phyloP scores from a whole-genome alignment of 768 basidiomycete genomes.

The Lactarius indigo region DNA sequence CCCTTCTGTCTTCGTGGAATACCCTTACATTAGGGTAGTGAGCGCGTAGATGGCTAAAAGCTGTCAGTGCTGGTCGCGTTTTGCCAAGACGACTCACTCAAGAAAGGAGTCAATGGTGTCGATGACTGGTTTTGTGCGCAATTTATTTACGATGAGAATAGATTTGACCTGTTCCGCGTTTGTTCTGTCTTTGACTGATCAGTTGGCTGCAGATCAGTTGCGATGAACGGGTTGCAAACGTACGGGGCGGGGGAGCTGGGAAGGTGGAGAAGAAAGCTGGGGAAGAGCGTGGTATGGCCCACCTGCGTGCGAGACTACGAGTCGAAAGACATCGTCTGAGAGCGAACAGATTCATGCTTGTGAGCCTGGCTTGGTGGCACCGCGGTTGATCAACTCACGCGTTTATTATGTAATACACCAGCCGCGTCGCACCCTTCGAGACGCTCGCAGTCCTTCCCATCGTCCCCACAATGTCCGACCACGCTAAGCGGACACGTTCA shows the following conservation, averaged over 20 bases:
- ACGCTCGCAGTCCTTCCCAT: background rate
- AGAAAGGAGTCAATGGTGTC: slow-evolving; percentile 73
- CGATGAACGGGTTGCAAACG: background rate
- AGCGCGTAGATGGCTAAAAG: slow-evolving; percentile 30
- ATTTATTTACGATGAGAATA: slow-evolving; percentile 77
- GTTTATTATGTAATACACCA: slow-evolving; percentile 7
- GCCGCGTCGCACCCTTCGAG: background rate
- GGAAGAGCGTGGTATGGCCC: background rate
- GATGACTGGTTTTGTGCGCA: slow-evolving; percentile 72
- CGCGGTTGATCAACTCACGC: background rate
- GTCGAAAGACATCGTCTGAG: slow-evolving; percentile 1
- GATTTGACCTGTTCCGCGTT: slow-evolving; percentile 45
- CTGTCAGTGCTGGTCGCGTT: slow-evolving; percentile 5
- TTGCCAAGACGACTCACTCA: slow-evolving; percentile 41
- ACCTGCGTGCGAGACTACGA: background rate
- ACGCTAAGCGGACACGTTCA: slow-evolving; percentile 25
- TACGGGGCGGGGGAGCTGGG: slow-evolving; percentile 4
- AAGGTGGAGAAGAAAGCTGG: slow-evolving; percentile 8
- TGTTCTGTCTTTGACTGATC: slow-evolving; percentile 19
- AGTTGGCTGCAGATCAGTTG: slow-evolving; percentile 19
- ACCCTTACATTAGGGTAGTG: slow-evolving; percentile 33
- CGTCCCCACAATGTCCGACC: slow-evolving; percentile 12
- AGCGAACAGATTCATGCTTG: background rate
- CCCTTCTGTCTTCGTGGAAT: slow-evolving; percentile 39
- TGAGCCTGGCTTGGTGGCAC: background rate